These are phyloP conservation scores for Pinus tabuliformis DNA, from an alignment of 75 land plant genomes.

Conservation along the genomic window DNA sequence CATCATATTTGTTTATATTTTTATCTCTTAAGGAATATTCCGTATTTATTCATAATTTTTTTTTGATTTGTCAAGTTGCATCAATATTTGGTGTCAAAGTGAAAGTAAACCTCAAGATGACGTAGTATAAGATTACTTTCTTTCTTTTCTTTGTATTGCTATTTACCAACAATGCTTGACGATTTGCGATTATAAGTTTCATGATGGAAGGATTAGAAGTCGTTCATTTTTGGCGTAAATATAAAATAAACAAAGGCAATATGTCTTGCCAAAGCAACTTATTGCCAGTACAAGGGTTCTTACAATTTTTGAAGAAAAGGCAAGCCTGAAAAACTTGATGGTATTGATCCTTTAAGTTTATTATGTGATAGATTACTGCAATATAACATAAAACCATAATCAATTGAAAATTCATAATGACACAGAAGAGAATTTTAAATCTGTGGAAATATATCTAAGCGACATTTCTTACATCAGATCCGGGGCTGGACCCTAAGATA, in stretches of 20 bases:
- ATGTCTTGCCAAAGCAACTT: neutral
- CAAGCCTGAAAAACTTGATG: slow-evolving; percentile 11
- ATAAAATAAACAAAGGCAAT: neutral
- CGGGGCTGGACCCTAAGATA: neutral
- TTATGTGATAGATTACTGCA: slow-evolving; percentile 11
- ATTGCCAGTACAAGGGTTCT: neutral
- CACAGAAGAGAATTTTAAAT: neutral
- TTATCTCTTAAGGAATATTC: neutral
- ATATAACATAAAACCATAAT: neutral
- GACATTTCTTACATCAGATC: neutral
- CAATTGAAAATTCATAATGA: neutral
- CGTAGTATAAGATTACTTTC: slow-evolving; percentile 3
- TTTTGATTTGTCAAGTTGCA: neutral
- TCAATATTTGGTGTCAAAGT: neutral
- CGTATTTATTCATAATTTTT: neutral
- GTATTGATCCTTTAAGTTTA: slow-evolving; percentile 16
- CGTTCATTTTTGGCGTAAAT: neutral
- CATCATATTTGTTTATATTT: neutral
- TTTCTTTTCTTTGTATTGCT: neutral
- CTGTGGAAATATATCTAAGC: neutral
- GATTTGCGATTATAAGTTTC: neutral
- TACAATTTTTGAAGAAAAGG: slow-evolving; percentile 12
- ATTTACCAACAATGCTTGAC: neutral
- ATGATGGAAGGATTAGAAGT: neutral
- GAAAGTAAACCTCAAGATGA: neutral